phyloP scores from a whole-genome alignment of 2,329 filamentous ascomycete species.

The Trichoderma asperellum region DNA sequence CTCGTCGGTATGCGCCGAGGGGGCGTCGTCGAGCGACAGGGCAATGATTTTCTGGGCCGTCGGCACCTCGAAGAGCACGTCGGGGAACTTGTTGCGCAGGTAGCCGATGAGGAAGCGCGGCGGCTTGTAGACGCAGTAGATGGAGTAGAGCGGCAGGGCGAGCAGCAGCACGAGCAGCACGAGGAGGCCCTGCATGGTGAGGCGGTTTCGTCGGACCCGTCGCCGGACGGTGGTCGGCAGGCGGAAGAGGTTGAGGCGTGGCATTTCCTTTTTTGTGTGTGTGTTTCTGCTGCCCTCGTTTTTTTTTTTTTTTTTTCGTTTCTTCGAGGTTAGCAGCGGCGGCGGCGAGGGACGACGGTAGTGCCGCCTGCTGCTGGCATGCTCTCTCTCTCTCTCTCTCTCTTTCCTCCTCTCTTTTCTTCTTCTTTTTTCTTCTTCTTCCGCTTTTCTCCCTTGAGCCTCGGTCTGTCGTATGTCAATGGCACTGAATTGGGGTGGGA shows the following conservation, averaged over 20 bases:
- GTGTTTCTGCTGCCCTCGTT: background rate
- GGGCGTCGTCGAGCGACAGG: constrained; percentile 85
- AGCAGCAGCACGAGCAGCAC: constrained; percentile 43
- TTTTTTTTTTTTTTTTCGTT: background rate
- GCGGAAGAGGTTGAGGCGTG: constrained; percentile 54
- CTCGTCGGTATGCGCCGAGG: constrained; percentile 70
- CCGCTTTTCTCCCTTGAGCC: background rate
- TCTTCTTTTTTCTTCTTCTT: background rate
- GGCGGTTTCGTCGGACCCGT: constrained; percentile 61
- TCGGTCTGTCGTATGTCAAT: background rate
- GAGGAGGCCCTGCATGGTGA: constrained; percentile 57
- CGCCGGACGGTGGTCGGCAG: constrained; percentile 61
- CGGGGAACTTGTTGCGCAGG: constrained; percentile 72
- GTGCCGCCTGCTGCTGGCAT: constrained; percentile 24
- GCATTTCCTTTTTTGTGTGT: constrained; percentile 36
- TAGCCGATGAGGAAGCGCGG: constrained; percentile 71
- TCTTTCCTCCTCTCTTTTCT: background rate
- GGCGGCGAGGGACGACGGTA: background rate
- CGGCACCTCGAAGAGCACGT: constrained; percentile 74
- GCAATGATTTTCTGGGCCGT: constrained; percentile 67
- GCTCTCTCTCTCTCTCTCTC: background rate
- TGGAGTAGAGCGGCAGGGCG: constrained; percentile 46
- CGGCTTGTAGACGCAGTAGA: constrained; percentile 81
- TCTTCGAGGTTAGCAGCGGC: background rate
- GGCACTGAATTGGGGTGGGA: background rate